Evolutionary conservation across 148 eudicot species (phyloP).

Genomic region (Arctostaphylos glauca): DNA sequence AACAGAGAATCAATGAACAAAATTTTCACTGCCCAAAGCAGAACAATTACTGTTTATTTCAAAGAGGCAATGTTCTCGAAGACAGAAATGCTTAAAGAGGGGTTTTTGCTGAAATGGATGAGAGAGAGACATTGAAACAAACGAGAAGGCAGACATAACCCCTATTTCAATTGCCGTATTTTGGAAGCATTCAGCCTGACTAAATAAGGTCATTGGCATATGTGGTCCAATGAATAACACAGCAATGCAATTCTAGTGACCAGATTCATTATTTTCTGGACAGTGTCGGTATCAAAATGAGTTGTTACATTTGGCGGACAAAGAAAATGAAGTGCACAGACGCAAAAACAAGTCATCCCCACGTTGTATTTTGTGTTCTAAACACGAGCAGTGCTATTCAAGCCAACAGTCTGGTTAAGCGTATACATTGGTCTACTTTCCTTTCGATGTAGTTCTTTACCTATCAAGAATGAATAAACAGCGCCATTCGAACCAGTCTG

Average conservation of each 20-base stretch:
- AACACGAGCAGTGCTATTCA: neutral
- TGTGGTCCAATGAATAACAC: neutral
- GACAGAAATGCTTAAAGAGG: neutral
- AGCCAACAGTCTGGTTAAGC: neutral
- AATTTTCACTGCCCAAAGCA: neutral
- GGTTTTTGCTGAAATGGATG: neutral
- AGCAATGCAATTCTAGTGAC: neutral
- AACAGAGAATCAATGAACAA: neutral
- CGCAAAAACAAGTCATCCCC: neutral
- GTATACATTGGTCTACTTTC: neutral
- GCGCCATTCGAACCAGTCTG: neutral
- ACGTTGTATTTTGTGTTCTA: neutral
- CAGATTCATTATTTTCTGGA: neutral
- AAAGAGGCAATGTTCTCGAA: neutral
- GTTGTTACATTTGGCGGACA: neutral
- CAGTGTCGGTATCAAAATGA: slow-evolving; percentile 4
- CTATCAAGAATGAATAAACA: neutral
- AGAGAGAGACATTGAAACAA: slow-evolving; percentile 2
- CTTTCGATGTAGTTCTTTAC: neutral
- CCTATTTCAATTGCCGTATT: neutral
- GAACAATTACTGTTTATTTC: neutral
- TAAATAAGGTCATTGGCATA: neutral
- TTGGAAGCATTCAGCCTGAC: slow-evolving; percentile 7
- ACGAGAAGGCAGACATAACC: neutral
- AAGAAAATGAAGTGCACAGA: neutral